A percentile compares a stretch with the other conserved stretches of the same genome.
These are phyloP conservation scores for Skeletonema menzelii DNA, from an alignment of 108 stramenopile genomes.

Conservation along the genomic window DNA sequence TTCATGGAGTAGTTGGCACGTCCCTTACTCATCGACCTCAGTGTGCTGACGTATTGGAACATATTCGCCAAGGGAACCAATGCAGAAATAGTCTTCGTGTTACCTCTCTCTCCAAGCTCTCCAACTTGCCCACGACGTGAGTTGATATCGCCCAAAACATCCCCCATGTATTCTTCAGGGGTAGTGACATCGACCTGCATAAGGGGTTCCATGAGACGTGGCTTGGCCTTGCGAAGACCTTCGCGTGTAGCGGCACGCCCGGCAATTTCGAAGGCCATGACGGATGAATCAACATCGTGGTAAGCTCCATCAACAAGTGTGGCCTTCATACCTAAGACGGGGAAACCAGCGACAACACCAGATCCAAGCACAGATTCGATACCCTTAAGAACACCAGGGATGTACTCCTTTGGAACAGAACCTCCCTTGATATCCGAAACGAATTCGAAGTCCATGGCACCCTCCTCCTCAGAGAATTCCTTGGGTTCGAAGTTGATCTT, in stretches of 20 bases:
- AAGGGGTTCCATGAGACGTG: conserved; percentile 97
- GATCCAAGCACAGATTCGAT: conserved; percentile 92
- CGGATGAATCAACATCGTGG: conserved; percentile 90
- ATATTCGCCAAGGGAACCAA: conserved; percentile 96
- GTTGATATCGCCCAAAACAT: conserved; percentile 98
- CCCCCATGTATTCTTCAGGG: conserved; percentile 99
- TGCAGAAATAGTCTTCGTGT: conserved; percentile 92
- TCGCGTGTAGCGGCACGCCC: conserved; percentile 93
- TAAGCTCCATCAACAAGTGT: conserved; percentile 87
- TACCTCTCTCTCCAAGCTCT: conserved; percentile 94
- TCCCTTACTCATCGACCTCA: conserved; percentile 95
- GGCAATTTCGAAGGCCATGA: conserved; percentile 94
- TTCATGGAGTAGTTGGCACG: conserved; percentile 98
- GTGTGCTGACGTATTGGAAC: conserved; percentile 97
- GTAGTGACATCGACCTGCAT: conserved; percentile 98
- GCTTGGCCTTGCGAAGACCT: conserved; percentile 94
- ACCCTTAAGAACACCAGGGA: conserved; percentile 98
- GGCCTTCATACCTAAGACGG: conserved; percentile 96
- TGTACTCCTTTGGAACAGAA: conserved; percentile 96
- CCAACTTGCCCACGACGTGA: conserved; percentile 94
- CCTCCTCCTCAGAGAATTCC: conserved; percentile 85
- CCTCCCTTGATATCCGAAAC: conserved; percentile 97
- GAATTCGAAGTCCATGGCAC: conserved; percentile 93
- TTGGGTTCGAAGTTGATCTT: conserved; percentile 96
- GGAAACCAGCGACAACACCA: conserved; percentile 96